These are phyloP conservation scores for Aleurites moluccanus DNA, from an alignment of 441 rosid genomes.

Conservation along the genomic window DNA sequence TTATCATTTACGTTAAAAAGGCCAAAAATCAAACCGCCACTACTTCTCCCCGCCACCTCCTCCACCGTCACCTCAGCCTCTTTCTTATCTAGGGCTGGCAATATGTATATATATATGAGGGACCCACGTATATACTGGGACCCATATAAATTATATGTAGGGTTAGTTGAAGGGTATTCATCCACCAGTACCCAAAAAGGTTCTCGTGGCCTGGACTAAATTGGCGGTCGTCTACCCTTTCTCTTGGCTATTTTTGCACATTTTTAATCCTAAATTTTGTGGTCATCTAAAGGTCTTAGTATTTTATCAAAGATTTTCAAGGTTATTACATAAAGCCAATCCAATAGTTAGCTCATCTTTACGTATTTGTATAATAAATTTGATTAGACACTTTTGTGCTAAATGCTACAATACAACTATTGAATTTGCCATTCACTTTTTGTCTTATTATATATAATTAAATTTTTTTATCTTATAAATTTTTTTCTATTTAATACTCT, in stretches of 20 bases:
- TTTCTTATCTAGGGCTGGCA: neutral
- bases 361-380: too few species aligned
- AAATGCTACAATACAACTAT: too few species aligned
- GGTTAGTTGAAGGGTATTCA: slow-evolving; percentile 17
- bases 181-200: slow-evolving; percentile 26
- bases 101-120: too few species aligned
- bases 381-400: too few species aligned
- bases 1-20: neutral
- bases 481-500: too few species aligned
- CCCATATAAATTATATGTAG: neutral
- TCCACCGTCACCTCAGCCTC: neutral
- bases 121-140: neutral
- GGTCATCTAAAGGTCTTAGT: neutral
- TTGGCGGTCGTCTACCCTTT: slow-evolving; percentile 65
- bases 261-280: neutral
- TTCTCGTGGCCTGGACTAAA: slow-evolving; percentile 51
- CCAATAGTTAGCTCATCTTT: too few species aligned
- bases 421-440: too few species aligned
- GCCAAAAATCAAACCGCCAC: neutral
- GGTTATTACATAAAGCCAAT: neutral
- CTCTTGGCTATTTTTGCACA: slow-evolving; percentile 36
- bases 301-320: neutral
- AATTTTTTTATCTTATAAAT: too few species aligned
- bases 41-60: neutral
- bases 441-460: too few species aligned